A percentile compares a stretch with the other conserved stretches of the same genome.
These are phyloP conservation scores for Fragaria iinumae DNA, from an alignment of 306 rosid genomes.

Conservation along the genomic window DNA sequence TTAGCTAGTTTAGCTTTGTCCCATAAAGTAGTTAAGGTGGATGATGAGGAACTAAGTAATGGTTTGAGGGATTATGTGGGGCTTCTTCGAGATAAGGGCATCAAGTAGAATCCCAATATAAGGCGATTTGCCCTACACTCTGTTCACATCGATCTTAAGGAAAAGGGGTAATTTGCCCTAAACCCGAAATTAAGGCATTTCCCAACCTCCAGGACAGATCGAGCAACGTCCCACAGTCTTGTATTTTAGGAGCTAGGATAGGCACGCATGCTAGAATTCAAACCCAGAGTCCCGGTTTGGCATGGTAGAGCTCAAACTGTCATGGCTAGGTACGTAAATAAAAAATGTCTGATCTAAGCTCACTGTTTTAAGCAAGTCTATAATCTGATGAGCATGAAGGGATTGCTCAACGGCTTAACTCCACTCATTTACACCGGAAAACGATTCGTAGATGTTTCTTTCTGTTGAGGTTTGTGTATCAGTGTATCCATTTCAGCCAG, in stretches of 20 bases:
- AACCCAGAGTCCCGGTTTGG: too few species aligned
- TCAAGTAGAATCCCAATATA: slow-evolving; percentile 12
- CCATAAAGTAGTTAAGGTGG: not conserved
- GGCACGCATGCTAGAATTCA: not conserved
- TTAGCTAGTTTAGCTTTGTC: not conserved
- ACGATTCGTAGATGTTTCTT: too few species aligned
- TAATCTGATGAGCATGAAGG: too few species aligned
- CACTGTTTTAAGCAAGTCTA: not conserved
- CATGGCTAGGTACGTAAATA: not conserved
- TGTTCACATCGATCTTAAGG: not conserved
- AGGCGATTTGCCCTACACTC: not conserved
- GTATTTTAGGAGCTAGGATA: not conserved
- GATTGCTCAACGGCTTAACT: not conserved
- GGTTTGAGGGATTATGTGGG: slow-evolving; percentile 15
- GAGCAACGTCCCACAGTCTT: not conserved
- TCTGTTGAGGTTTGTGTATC: too few species aligned
- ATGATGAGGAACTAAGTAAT: slow-evolving; percentile 3
- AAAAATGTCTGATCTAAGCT: not conserved
- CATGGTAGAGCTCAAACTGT: too few species aligned
- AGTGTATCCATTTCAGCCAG: too few species aligned
- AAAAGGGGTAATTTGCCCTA: not conserved
- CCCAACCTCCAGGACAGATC: not conserved
- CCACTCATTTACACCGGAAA: too few species aligned
- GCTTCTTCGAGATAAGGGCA: slow-evolving; percentile 1
- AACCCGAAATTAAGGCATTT: not conserved